Evolutionary conservation across 2,329 filamentous ascomycete species (phyloP).

Genomic region (Madurella mycetomatis): DNA sequence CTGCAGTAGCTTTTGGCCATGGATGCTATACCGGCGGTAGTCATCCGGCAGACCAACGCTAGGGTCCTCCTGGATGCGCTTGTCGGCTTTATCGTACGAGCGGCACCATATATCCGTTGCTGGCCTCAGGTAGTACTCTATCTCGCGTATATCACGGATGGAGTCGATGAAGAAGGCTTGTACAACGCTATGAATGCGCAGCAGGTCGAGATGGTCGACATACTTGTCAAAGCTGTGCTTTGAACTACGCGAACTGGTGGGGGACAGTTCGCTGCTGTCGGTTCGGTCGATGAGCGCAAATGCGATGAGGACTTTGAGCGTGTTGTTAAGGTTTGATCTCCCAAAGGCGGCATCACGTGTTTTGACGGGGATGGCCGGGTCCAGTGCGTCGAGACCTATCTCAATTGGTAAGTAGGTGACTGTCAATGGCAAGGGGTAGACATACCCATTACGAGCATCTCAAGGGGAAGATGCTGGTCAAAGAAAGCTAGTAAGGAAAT

Average conservation of each 20-base stretch:
- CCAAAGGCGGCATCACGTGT: conserved; percentile 36
- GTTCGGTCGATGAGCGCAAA: conserved; percentile 51
- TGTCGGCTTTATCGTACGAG: conserved; percentile 45
- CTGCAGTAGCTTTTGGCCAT: conserved; percentile 43
- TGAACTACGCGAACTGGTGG: conserved; percentile 39
- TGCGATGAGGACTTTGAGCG: conserved; percentile 46
- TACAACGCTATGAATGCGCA: conserved; percentile 48
- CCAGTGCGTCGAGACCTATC: conserved; percentile 42
- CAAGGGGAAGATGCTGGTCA: conserved; percentile 60
- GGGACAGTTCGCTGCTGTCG: conserved; percentile 40
- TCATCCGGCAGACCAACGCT: conserved; percentile 47
- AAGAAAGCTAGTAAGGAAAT: conserved; percentile 63
- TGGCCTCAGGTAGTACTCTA: conserved; percentile 46
- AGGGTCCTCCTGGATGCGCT: conserved; percentile 39
- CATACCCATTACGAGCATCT: conserved; percentile 56
- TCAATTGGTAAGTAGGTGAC: conserved; percentile 10
- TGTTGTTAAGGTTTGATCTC: conserved; percentile 42
- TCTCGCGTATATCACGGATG: conserved; percentile 38
- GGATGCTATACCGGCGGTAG: conserved; percentile 48
- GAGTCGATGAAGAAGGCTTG: conserved; percentile 50
- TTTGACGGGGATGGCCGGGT: conserved; percentile 43
- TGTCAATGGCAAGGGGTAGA: neutral
- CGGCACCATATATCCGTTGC: conserved; percentile 45
- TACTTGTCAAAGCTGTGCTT: conserved; percentile 36
- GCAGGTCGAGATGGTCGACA: conserved; percentile 45